These are phyloP conservation scores for Nakaseomyces kungkrabaensis DNA, from an alignment of 1,139 yeast species.

Conservation along the genomic window DNA sequence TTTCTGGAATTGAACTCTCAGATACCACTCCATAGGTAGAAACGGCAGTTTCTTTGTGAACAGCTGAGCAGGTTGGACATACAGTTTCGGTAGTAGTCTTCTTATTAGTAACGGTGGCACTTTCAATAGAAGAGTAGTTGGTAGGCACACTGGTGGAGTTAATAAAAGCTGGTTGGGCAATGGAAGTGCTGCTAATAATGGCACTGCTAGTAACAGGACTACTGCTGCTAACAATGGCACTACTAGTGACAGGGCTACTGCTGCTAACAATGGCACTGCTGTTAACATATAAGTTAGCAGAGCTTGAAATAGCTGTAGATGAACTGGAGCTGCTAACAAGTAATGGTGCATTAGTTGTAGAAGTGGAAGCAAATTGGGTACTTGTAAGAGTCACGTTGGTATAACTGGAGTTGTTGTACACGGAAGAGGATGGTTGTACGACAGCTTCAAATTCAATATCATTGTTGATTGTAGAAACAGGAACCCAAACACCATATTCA, in stretches of 20 bases:
- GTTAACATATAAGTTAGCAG: background rate
- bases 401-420: background rate
- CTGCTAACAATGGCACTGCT: no score
- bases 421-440: background rate
- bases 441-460: background rate
- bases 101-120: background rate
- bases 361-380: background rate
- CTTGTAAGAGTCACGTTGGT: background rate
- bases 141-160: background rate
- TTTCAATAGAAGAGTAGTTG: background rate
- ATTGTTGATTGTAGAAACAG: constrained; percentile 5
- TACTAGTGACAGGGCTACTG: no score
- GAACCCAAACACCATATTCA: constrained; percentile 10
- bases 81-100: constrained; percentile 2
- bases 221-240: no score
- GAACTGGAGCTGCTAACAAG: background rate
- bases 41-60: background rate
- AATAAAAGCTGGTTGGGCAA: background rate
- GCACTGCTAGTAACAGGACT: no score
- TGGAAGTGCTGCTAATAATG: no score
- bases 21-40: background rate
- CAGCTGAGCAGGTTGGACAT: constrained; percentile 5
- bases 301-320: background rate
- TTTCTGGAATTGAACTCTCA: background rate
- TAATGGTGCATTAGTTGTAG: background rate